Base-by-base conservation (phyloP, 805 yeast species). In the Teunomyces tritomae region DNA sequence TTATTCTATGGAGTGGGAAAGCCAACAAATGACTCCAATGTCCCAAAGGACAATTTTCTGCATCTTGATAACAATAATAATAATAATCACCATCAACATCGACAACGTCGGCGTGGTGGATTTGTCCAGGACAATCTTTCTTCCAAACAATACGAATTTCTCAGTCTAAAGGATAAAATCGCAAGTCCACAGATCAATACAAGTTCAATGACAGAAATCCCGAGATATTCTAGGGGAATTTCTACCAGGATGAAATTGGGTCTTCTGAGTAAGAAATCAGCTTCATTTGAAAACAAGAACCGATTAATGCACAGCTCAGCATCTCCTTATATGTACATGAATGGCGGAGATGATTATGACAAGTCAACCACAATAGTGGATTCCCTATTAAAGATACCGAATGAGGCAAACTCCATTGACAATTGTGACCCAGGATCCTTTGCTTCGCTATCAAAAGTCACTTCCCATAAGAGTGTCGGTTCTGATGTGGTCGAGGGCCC, bases 111-210 rank as follows among this genome's bases (percentile, higher is more conserved):
- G 9, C 35, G 37, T 5, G 45, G 37, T 5, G 28, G 34, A 14
- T 5, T 28, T 7, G n/a, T 39, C 8, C 28, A 37, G 8, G 49
- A 33, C 17, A 43, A 39, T 13, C 30, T 35, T 5, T 20, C 36
- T 4, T 28, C 49, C 10, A 39, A 28, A 11, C 52, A 46, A 10
- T 72, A 68, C 50, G 49, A 51, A 7, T 72, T 71, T 50, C 53
- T 62, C 14, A 68, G 74, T 48, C 61, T 73, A 28, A 62, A 61
- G 36, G 76, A 73, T 45, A 62, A 58, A 17, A 61, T 70, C 28
- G 49, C 58, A 32, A 36, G 52, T 30, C 52, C 50, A 30, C 59
- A 59, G 42, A 39, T 20, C 26, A 46, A 53, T n/a, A 43, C 57
- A 37, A 28, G n/a, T 5, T 36, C 55, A 8, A 32, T 35, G 11